Evolutionary conservation across 306 rosid species (phyloP).

Genomic region (Medicago ruthenica): DNA sequence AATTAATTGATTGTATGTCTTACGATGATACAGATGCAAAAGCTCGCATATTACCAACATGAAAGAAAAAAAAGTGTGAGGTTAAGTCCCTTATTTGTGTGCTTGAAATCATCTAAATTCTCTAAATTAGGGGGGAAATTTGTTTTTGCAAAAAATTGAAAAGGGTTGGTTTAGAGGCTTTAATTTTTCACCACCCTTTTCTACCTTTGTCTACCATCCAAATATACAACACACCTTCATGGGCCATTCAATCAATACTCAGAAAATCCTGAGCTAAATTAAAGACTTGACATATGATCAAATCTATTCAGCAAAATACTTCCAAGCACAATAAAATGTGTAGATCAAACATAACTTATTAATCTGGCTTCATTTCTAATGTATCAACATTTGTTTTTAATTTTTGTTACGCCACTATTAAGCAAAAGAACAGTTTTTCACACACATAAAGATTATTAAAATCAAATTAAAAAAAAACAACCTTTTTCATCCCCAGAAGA

Average conservation of each 20-base stretch:
- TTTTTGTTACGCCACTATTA: neutral
- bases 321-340: constrained; percentile 21
- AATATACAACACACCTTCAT: neutral
- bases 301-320: constrained; percentile 3
- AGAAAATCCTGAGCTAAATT: neutral
- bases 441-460: neutral
- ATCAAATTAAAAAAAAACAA: neutral
- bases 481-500: neutral
- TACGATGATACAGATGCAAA: constrained; percentile 5
- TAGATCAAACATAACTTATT: constrained; percentile 19
- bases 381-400: no score
- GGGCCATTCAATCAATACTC: neutral
- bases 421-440: neutral
- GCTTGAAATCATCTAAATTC: constrained; percentile 11
- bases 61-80: no score
- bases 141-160: neutral
- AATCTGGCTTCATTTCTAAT: neutral
- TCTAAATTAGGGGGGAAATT: neutral
- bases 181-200: neutral
- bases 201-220: neutral
- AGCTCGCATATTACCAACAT: no score
- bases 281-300: constrained; percentile 12
- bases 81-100: no score
- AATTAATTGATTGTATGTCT: neutral
- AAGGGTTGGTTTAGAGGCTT: constrained; percentile 3